Base-by-base conservation (phyloP, 768 basidiomycete species). In the Calocera cornea region DNA sequence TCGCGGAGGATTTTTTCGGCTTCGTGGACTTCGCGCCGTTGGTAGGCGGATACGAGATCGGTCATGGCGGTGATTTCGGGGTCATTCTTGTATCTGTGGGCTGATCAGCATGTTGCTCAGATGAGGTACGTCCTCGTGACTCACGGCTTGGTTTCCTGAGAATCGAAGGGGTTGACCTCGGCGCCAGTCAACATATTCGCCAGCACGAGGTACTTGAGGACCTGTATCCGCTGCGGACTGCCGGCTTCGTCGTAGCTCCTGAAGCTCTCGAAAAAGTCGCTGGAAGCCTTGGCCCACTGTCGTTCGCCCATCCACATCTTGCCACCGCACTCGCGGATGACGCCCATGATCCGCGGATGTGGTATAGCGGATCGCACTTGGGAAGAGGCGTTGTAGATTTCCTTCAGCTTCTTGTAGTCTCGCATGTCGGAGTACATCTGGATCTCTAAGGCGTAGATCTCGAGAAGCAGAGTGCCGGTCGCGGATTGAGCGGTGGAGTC, bases 221-320 rank as follows among this genome's bases (percentile, higher is more conserved):
- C 97, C 80, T 98, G 95, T 31, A 97, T 97, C 33, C 97, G 83
- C 76, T 98, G 95, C 0, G 93, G 88, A 2, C 92, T 94, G 3
- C 97, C 97, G 14, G 95, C 93, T 76, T 99, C 97, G 72, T 99
- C 97, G 75, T 98, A 99, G 74, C 95, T 97, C 71, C 90, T 85
- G 83, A 99, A 99, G 1, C 95, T 97, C 72, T 98, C 95, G 77
- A 98, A 98, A 77, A 99, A 97, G 78, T 99, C 97, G 75, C 93
- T 91, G 70, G 92, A 95, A 0, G 97, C 97, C 67, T 92, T 86
- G 67, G 90, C 89, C 95, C 95, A 99, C 79, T 97, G 91, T 67
- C 95, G 90, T 82, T 98, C 97, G 68, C 92, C 93, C 97, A 99
- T 98, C 95, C 97, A 98, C 97, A 99, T 99, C 79, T 99, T 99